Evolutionary conservation across 2,329 filamentous ascomycete genomes (phyloP), one percentile per base, ranked within the genome.

Genomic region (Penicillium sp.): DNA sequence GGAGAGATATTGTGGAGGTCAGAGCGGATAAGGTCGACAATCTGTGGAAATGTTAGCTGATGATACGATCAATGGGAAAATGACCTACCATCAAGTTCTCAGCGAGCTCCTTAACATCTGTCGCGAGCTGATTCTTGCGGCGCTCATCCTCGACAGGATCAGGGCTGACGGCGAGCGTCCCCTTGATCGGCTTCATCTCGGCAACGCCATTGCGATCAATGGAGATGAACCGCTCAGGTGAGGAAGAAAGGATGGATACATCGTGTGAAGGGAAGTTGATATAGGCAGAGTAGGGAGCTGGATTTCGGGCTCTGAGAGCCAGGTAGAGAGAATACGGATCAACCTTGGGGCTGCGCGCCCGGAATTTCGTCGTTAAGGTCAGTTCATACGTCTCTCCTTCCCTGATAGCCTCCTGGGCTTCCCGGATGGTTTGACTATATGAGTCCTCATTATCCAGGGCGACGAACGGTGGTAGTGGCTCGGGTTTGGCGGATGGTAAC

Each of bases 131-230:
- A 30, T 46, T 55, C 26, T 55, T 55, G 2, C 52, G 52, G 1
- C 35, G 35, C 52, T 45, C 52, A 8, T 55, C 38, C 21, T 55
- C 52, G 4, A 17, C 52, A 0, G 52, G 52, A 30, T 55, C 52
- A 9, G 52, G 19, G 23, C 52, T 55, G 17, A 55, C 52, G 26
- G 52, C 52, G 8, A 55, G 38, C 11, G 52, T 55, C 19, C 52
- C 52, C 52, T 55, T 55, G 38, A 55, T 55, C 1, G 52, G 52
- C n/a, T 55, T 55, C 52, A 55, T 55, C 26, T 55, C 52, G 13
- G 52, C 52, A 26, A 55, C 52, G 3, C 52, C 52, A 21, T 44
- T 44, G 13, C 35, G 35, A n/a, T 55, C 52, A 15, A 55, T 44
- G 7, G 52, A 55, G 15, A 55, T 55, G n/a, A 55, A 55, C 23